A percentile compares a stretch with the other conserved stretches of the same genome.
These are phyloP conservation scores for Solanum corneliomulleri DNA, from an alignment of 257 asterid genomes.

Conservation along the genomic window DNA sequence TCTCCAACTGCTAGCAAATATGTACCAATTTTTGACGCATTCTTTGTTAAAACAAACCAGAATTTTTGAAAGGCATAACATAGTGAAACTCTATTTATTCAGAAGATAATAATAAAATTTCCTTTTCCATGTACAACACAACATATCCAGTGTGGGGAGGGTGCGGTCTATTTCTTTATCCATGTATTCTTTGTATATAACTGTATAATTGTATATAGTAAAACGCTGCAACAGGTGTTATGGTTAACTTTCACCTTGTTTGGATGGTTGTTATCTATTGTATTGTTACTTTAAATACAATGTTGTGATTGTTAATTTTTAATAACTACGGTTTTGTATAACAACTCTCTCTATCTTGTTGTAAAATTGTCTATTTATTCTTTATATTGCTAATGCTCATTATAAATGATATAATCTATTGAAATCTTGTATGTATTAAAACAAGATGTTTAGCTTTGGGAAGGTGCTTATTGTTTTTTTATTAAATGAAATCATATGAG, in stretches of 20 bases:
- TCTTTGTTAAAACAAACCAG: slow-evolving; percentile 49
- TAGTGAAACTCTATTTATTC: background rate
- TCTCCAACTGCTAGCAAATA: slow-evolving; percentile 42
- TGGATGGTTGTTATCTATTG: background rate
- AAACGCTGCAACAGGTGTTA: background rate
- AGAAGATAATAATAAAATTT: background rate
- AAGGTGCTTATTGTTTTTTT: background rate
- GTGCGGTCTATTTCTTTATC: background rate
- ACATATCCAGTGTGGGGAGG: background rate
- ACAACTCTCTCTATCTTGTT: background rate
- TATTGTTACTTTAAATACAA: too few relatives aligned
- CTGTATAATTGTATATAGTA: background rate
- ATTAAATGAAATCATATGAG: background rate
- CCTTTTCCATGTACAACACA: too few relatives aligned
- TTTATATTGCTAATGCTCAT: background rate
- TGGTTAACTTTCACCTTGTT: background rate
- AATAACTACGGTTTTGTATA: background rate
- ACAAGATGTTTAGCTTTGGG: background rate
- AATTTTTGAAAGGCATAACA: slow-evolving; percentile 17
- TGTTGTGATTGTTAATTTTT: background rate
- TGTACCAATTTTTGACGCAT: slow-evolving; percentile 66
- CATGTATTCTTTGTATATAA: background rate
- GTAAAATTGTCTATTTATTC: background rate
- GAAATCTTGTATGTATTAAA: background rate
- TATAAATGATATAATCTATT: too few relatives aligned